Conservation (phyloP, 306 rosid species). For the Morella rubra region DNA sequence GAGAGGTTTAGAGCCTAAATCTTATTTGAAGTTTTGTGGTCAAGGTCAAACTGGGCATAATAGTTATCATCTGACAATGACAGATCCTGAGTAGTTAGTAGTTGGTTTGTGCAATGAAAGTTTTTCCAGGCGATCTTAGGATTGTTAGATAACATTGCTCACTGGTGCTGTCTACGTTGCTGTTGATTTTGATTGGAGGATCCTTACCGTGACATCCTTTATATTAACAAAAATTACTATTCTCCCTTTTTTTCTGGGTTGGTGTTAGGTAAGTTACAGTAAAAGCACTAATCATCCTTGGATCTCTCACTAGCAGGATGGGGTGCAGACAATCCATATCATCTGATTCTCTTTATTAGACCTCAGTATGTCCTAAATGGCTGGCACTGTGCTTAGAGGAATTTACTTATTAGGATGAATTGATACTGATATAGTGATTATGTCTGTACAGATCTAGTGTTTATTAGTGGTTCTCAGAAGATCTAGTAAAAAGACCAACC, state of each 20-base stretch:
- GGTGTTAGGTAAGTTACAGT: not conserved
- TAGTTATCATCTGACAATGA: not conserved
- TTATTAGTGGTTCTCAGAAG: constrained; percentile 22
- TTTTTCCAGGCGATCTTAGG: constrained; percentile 8
- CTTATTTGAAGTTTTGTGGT: not conserved
- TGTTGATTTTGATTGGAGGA: not conserved
- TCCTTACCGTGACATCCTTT: constrained; percentile 6
- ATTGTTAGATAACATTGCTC: constrained; percentile 4
- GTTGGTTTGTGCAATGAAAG: constrained; percentile 11
- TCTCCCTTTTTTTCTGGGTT: not conserved
- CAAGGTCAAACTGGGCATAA: not conserved
- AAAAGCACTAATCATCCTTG: constrained; percentile 1
- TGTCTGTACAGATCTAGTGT: constrained; percentile 17
- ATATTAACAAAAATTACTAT: constrained; percentile 7
- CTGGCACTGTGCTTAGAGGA: constrained; percentile 9
- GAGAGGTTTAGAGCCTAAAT: not conserved
- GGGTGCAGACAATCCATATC: not conserved
- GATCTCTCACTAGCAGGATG: constrained; percentile 9
- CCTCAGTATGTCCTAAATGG: constrained; percentile 15
- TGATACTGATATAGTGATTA: constrained; percentile 16
- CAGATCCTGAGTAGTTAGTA: constrained; percentile 8
- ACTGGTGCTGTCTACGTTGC: not conserved
- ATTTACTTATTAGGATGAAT: constrained; percentile 12
- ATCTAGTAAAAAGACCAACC: constrained; percentile 53
- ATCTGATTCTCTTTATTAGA: constrained; percentile 14